These are phyloP conservation scores for Scytalidium sp. DNA, from an alignment of 2,329 filamentous ascomycete species.

Conservation along the genomic window DNA sequence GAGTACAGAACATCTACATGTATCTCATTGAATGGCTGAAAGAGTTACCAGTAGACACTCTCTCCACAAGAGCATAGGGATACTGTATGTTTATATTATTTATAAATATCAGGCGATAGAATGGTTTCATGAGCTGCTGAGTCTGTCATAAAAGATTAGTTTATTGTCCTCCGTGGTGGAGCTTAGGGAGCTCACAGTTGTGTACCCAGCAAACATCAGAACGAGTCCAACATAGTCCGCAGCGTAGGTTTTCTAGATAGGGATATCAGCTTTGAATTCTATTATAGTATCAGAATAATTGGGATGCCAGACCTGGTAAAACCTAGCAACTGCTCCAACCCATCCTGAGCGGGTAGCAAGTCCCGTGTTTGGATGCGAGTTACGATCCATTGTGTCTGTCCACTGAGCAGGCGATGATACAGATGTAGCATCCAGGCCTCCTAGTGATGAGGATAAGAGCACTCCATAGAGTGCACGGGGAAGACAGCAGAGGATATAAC, in stretches of 20 bases:
- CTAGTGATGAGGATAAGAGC: background rate
- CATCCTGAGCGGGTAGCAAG: constrained; percentile 20
- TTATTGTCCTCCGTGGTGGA: background rate
- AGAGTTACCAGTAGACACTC: constrained; percentile 71
- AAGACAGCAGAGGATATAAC: background rate
- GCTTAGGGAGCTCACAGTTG: constrained; percentile 45
- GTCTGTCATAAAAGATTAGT: constrained; percentile 42
- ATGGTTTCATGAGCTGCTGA: constrained; percentile 71
- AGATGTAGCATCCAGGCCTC: background rate
- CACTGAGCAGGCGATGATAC: background rate
- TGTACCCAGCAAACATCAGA: constrained; percentile 65
- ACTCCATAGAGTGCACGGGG: background rate
- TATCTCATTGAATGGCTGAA: no score
- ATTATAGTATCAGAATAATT: background rate
- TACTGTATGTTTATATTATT: constrained; percentile 82
- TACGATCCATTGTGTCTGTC: constrained; percentile 5
- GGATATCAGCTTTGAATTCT: constrained; percentile 6
- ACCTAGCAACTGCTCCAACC: constrained; percentile 28
- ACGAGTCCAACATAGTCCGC: constrained; percentile 82
- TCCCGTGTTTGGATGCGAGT: constrained; percentile 12
- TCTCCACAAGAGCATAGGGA: constrained; percentile 79
- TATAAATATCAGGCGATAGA: constrained; percentile 91
- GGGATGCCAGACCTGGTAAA: constrained; percentile 24
- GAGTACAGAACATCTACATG: background rate
- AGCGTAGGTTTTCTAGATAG: constrained; percentile 70